These are phyloP conservation scores for Pulicaria dysenterica DNA, from an alignment of 129 eudicot genomes.

Conservation along the genomic window DNA sequence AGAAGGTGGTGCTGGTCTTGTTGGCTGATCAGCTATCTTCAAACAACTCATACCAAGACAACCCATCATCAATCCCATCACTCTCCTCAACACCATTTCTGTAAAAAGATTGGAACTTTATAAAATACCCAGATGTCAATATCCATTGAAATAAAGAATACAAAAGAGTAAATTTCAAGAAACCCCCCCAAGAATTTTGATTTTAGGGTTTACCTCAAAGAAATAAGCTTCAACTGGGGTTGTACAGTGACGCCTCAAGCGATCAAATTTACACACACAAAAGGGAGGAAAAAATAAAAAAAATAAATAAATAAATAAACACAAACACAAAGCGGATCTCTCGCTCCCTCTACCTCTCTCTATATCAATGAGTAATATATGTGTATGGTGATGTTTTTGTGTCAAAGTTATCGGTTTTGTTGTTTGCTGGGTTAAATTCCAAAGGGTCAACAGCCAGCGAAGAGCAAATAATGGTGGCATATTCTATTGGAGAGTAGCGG, in stretches of 20 bases:
- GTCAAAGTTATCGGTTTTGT: slow-evolving; percentile 15
- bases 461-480: slow-evolving; percentile 28
- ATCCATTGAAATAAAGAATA: slow-evolving; percentile 30
- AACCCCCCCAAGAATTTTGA: slow-evolving; percentile 15
- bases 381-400: slow-evolving; percentile 21
- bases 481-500: slow-evolving; percentile 34
- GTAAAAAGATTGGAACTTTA: slow-evolving; percentile 36
- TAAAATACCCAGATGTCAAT: slow-evolving; percentile 28
- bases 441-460: slow-evolving; percentile 35
- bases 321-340: background rate
- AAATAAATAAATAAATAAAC: background rate
- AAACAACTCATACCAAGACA: slow-evolving; percentile 57
- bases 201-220: slow-evolving; percentile 40
- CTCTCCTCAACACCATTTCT: slow-evolving; percentile 58
- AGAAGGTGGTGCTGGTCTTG: slow-evolving; percentile 45
- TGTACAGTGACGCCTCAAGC: slow-evolving; percentile 25
- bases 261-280: slow-evolving; percentile 26
- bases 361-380: background rate
- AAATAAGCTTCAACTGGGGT: slow-evolving; percentile 32
- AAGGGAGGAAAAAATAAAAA: slow-evolving; percentile 1
- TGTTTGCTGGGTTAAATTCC: slow-evolving; percentile 25
- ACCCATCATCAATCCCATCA: slow-evolving; percentile 59
- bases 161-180: slow-evolving; percentile 32
- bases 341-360: background rate
- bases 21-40: slow-evolving; percentile 47